Base-by-base conservation (phyloP, 805 yeast species). In the Schizosaccharomyces octosporus region DNA sequence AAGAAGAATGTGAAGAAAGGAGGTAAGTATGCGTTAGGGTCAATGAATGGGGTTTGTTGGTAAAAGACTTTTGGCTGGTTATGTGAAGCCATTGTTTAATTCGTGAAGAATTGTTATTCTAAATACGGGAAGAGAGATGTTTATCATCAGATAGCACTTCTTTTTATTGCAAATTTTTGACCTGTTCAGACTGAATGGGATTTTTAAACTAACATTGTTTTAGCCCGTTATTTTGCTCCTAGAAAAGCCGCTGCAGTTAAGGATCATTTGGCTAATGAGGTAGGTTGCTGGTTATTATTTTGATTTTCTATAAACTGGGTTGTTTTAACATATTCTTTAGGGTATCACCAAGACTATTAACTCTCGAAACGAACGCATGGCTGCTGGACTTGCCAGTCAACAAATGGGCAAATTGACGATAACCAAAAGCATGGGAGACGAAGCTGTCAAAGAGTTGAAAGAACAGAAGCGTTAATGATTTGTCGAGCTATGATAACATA, bases 1-100 rank as follows among this genome's bases (percentile, higher is more conserved):
- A 19, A 39, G 45, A 57, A 57, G 29, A 57, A 57, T 57, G 45
- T 42, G 13, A 57, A 57, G 36, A 57, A 57, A 41, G 60, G 60
- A n/a, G 60, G 57, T 51, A 51, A 19, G 31, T 51, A 7, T 17
- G 4, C 17, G 32, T 31, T 6, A 29, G 17, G 13, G 27, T 11
- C 5, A 1, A 7, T 6, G 17, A 15, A 45, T 45, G 15, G 41
- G 13, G 9, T 36, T 36, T 36, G 41, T 36, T 36, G 41, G 41
- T 13, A 36, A 36, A 36, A 36, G 41, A 36, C 4, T 9, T 36
- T 27, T 27, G 27, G 41, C 11, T 11, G 41, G 41, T 36, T 31
- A 31, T 31, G 6, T 31, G 32, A 6, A 36, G 15, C 13, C 41
- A 36, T 36, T 36, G 41, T 13, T 36, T 4, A 2, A 11, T 36